Conservation (phyloP, 1,284 basidiomycete species). For the Ustanciosporium gigantosporum region DNA sequence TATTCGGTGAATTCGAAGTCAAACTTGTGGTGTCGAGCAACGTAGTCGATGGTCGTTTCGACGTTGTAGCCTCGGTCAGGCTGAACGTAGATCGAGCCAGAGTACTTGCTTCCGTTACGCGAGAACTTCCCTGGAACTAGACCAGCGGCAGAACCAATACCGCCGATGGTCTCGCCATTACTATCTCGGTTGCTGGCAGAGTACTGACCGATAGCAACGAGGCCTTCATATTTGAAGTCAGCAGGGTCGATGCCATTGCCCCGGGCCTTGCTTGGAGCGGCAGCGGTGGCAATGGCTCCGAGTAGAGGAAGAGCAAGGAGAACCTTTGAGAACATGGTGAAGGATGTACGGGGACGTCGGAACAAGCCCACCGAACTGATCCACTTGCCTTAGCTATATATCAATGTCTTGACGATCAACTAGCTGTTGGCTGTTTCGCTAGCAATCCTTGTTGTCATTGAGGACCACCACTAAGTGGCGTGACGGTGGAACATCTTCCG, state of each 20-base stretch:
- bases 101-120: slow-evolving; percentile 52
- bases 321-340: slow-evolving; percentile 9
- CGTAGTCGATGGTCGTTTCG: slow-evolving; percentile 67
- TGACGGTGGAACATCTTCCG: too few relatives aligned
- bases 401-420: too few relatives aligned
- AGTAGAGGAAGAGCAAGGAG: slow-evolving; percentile 9
- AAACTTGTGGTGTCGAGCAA: slow-evolving; percentile 68
- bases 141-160: slow-evolving; percentile 48
- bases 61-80: slow-evolving; percentile 67
- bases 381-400: too few relatives aligned
- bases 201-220: slow-evolving; percentile 61
- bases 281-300: slow-evolving; percentile 4
- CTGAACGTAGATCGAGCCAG: slow-evolving; percentile 65
- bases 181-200: slow-evolving; percentile 50
- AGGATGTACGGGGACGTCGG: too few relatives aligned
- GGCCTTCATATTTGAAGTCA: slow-evolving; percentile 57
- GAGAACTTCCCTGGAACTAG: slow-evolving; percentile 25
- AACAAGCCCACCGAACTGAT: too few relatives aligned
- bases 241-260: slow-evolving; percentile 20
- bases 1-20: slow-evolving; percentile 67
- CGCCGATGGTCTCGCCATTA: slow-evolving; percentile 59
- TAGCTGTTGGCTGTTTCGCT: too few relatives aligned
- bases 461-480: too few relatives aligned
- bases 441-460: too few relatives aligned
- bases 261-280: slow-evolving; percentile 7